phyloP scores from a whole-genome alignment of 768 basidiomycete species.

The Suillus ampliporus region DNA sequence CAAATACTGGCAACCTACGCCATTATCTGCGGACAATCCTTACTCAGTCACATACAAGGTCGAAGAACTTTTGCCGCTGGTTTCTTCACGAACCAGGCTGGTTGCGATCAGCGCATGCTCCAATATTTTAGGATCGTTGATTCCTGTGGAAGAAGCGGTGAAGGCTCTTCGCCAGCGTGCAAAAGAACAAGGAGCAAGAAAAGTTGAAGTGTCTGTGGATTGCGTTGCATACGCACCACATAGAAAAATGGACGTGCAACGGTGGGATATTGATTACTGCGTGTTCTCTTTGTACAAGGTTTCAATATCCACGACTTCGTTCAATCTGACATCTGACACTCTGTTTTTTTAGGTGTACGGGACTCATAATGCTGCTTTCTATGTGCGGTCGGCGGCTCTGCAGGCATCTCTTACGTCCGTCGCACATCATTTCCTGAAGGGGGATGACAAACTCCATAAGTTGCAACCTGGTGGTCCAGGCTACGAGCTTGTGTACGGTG shows the following conservation, averaged over 20 bases:
- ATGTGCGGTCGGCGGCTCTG: slow-evolving; percentile 58
- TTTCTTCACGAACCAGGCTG: slow-evolving; percentile 69
- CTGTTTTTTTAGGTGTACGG: slow-evolving; percentile 67
- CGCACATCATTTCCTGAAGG: slow-evolving; percentile 72
- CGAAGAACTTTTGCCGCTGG: slow-evolving; percentile 63
- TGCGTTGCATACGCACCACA: slow-evolving; percentile 85
- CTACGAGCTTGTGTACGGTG: slow-evolving; percentile 70
- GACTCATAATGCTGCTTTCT: slow-evolving; percentile 71
- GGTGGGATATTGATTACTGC: slow-evolving; percentile 79
- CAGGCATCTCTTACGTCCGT: slow-evolving; percentile 58
- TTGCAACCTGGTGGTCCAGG: slow-evolving; percentile 77
- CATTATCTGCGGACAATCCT: slow-evolving; percentile 60
- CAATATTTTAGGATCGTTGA: slow-evolving; percentile 72
- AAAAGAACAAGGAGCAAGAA: slow-evolving; percentile 55
- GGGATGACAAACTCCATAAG: slow-evolving; percentile 55
- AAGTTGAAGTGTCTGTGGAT: slow-evolving; percentile 73
- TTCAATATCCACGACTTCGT: neutral
- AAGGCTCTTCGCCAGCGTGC: slow-evolving; percentile 57
- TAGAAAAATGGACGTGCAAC: slow-evolving; percentile 68
- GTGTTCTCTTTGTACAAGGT: slow-evolving; percentile 83
- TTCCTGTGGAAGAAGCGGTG: slow-evolving; percentile 64
- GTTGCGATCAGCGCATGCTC: slow-evolving; percentile 78
- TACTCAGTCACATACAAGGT: slow-evolving; percentile 64
- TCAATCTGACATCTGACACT: neutral
- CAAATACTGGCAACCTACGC: slow-evolving; percentile 62